phyloP scores from a whole-genome alignment of 1,284 basidiomycete species.

The Ustilago xerochloae region DNA sequence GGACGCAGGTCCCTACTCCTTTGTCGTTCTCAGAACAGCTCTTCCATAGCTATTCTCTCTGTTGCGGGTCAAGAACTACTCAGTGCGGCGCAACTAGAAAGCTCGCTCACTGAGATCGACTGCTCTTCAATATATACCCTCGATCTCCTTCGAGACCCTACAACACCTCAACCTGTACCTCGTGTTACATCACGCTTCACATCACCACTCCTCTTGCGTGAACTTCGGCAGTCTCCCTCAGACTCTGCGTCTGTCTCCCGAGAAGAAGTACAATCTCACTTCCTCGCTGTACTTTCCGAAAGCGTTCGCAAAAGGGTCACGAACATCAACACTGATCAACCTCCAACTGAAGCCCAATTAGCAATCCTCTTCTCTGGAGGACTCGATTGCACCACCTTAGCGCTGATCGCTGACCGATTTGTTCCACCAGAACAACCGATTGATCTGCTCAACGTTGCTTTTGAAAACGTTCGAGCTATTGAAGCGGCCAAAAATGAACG shows the following conservation, averaged over 20 bases:
- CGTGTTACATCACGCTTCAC: slow-evolving; percentile 11
- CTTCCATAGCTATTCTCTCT: slow-evolving; percentile 75
- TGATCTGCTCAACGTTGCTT: slow-evolving; percentile 94
- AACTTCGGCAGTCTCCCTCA: slow-evolving; percentile 11
- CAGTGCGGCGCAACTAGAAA: too few species aligned
- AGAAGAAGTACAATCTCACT: slow-evolving; percentile 39
- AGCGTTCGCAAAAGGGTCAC: slow-evolving; percentile 70
- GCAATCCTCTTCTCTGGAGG: slow-evolving; percentile 95
- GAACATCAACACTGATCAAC: slow-evolving; percentile 66
- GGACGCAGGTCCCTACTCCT: slow-evolving; percentile 88
- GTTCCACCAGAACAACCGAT: slow-evolving; percentile 76
- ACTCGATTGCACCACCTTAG: slow-evolving; percentile 88
- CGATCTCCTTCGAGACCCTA: slow-evolving; percentile 68
- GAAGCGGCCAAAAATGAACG: slow-evolving; percentile 63
- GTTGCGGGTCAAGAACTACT: slow-evolving; percentile 74
- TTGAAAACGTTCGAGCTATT: slow-evolving; percentile 84
- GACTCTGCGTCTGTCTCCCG: not conserved
- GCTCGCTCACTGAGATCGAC: slow-evolving; percentile 74
- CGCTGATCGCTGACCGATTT: slow-evolving; percentile 77
- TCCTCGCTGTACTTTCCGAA: slow-evolving; percentile 67
- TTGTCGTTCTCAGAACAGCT: slow-evolving; percentile 71
- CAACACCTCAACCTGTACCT: not conserved
- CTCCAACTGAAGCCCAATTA: slow-evolving; percentile 70
- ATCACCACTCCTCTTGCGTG: slow-evolving; percentile 19
- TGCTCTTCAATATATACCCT: slow-evolving; percentile 75